phyloP scores from a whole-genome alignment of 2,329 filamentous ascomycete species.

The Fusarium sambucinum region DNA sequence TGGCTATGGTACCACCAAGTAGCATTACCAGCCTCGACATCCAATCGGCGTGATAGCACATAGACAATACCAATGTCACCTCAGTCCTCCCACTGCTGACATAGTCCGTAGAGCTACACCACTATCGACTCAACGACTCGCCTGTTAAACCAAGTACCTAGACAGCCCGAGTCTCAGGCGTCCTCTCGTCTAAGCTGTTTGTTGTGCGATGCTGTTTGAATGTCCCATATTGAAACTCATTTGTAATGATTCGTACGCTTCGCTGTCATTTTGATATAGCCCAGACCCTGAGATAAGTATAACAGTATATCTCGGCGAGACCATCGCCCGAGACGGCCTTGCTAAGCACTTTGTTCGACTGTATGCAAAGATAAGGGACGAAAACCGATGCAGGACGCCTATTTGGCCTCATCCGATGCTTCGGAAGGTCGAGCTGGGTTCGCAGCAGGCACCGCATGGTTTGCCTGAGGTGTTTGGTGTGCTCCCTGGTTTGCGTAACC shows the following conservation, averaged over 20 bases:
- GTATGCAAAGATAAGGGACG: constrained; percentile 25
- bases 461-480: constrained; percentile 56
- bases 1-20: constrained; percentile 15
- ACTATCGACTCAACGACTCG: constrained; percentile 37
- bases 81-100: constrained; percentile 17
- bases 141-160: constrained; percentile 36
- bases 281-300: constrained; percentile 43
- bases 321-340: constrained; percentile 40
- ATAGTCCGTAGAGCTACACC: constrained; percentile 27
- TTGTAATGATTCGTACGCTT: constrained; percentile 42
- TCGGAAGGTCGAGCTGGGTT: constrained; percentile 53
- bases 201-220: constrained; percentile 40
- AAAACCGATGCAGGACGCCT: constrained; percentile 39
- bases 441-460: constrained; percentile 53
- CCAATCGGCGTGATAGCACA: constrained; percentile 20
- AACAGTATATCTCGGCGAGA: constrained; percentile 41
- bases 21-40: constrained; percentile 15
- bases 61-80: constrained; percentile 23
- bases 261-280: constrained; percentile 33
- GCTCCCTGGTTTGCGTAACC: constrained; percentile 61
- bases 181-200: constrained; percentile 41
- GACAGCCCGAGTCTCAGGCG: constrained; percentile 29
- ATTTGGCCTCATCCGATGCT: constrained; percentile 61
- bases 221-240: constrained; percentile 41
- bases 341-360: constrained; percentile 41